A percentile compares a stretch with the other conserved stretches of the same genome.
These are phyloP conservation scores for Globisporangium lucens DNA, from an alignment of 352 stramenopile genomes.

Conservation along the genomic window DNA sequence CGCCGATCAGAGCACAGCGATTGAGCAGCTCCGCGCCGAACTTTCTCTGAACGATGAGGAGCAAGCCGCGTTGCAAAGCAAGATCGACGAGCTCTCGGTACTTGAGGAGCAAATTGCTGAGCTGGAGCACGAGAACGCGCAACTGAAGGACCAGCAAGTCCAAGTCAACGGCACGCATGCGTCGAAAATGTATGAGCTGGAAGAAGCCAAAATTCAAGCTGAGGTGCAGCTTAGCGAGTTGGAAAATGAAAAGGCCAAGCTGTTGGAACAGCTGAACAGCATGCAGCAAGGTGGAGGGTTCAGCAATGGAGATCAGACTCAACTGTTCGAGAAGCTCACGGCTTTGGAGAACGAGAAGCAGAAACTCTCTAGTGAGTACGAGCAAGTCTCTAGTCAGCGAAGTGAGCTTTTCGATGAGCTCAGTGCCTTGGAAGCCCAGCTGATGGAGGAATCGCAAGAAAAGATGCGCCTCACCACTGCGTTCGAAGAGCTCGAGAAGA, in stretches of 20 bases:
- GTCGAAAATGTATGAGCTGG: slow-evolving; percentile 8
- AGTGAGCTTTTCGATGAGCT: slow-evolving; percentile 45
- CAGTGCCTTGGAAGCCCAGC: slow-evolving; percentile 36
- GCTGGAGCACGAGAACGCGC: slow-evolving; percentile 6
- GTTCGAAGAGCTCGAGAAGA: slow-evolving; percentile 15
- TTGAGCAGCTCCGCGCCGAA: slow-evolving; percentile 16
- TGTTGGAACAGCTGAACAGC: slow-evolving; percentile 1
- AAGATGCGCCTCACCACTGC: slow-evolving; percentile 23
- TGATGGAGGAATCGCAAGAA: slow-evolving; percentile 53
- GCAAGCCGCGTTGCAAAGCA: slow-evolving; percentile 11
- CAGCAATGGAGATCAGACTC: background rate
- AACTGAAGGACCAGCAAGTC: slow-evolving; percentile 1
- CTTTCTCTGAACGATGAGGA: slow-evolving; percentile 14
- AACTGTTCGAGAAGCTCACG: slow-evolving; percentile 2
- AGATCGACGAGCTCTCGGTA: slow-evolving; percentile 21
- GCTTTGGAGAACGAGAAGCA: slow-evolving; percentile 23
- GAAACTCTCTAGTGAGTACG: slow-evolving; percentile 22
- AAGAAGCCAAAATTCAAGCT: slow-evolving; percentile 9
- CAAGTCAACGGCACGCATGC: background rate
- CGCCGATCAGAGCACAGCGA: slow-evolving; percentile 13
- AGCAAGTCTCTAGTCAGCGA: slow-evolving; percentile 31
- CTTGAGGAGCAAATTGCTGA: slow-evolving; percentile 12
- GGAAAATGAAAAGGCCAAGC: background rate
- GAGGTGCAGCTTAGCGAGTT: slow-evolving; percentile 6
- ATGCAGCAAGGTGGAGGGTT: background rate